Base-by-base conservation (phyloP, 2,329 filamentous ascomycete species). In the Diaporthe ilicicola region DNA sequence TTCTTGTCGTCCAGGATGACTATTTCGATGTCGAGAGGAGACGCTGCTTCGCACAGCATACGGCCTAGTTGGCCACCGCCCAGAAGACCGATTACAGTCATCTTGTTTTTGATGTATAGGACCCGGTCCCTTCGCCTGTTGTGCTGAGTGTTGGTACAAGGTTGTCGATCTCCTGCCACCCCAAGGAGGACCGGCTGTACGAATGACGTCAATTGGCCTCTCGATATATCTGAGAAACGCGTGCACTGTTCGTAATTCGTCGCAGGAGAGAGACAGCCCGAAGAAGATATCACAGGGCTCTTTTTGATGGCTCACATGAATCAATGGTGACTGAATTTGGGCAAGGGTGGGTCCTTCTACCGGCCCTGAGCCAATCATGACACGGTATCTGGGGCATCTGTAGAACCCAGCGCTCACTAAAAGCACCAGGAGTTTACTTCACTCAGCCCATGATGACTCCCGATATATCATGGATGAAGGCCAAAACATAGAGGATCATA, bases 21-120 rank as follows among this genome's bases (percentile, higher is more conserved):
- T 75, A 96, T 88, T 74, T 92, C 88, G 75, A 97, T 90, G 76
- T 94, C 94, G 70, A 97, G 88, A 3, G 84, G 87, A 2, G 82
- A 84, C 42, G 95, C 94, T n/a, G 93, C 91, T 84, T 98, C 94
- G 74, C 93, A 92, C 24, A 98, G 89, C 96, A 98, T 98, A 74
- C 94, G 93, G 72, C 95, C 96, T 50, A 99, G 88, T 83, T 95
- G 93, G 77, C 93, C 93, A 65, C 87, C 87, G 73, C 87, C 87
- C 1, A 89, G 80, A 67, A 89, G 81, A 69, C 87, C 87, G 69
- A 89, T 55, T 19, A 68, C 66, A 51, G 66, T 51, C 66, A 68
- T 68, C 39, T 27, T 68, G 42, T 12, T 56, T 32, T 17, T 39
- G 53, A 56, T 8, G 12, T 39, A 24, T 27, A n/a, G 4, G 32